Percentiles rank a stretch among this genome's conserved stretches.
These are phyloP conservation scores for Cercospora sp. DNA, from an alignment of 2,329 filamentous ascomycete genomes.

Conservation along the genomic window DNA sequence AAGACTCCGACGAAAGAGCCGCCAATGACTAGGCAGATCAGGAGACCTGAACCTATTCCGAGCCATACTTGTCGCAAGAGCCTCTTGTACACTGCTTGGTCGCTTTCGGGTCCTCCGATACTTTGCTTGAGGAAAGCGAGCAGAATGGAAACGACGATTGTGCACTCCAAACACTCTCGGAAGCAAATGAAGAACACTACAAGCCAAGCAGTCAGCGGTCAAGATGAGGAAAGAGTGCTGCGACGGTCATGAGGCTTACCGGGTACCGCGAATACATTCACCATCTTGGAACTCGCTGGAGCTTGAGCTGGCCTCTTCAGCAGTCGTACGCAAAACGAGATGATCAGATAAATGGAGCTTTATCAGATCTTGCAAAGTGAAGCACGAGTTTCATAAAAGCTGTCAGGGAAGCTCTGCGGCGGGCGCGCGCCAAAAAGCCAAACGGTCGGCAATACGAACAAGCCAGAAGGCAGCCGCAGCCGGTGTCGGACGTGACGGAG, in stretches of 20 bases:
- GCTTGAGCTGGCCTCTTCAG: background rate
- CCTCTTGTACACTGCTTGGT: constrained; percentile 63
- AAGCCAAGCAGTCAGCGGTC: constrained; percentile 1
- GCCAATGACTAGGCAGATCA: constrained; percentile 66
- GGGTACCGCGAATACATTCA: constrained; percentile 72
- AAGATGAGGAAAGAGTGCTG: background rate
- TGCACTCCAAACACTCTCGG: constrained; percentile 78
- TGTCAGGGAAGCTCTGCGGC: background rate
- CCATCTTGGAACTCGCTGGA: constrained; percentile 51
- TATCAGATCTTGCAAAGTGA: background rate
- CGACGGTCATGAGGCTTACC: constrained; percentile 39
- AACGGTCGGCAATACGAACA: background rate
- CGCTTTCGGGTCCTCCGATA: constrained; percentile 61
- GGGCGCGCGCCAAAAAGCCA: background rate
- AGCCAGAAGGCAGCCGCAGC: background rate
- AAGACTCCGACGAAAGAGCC: constrained; percentile 71
- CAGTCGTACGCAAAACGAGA: constrained; percentile 8
- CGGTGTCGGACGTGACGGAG: constrained; percentile 15
- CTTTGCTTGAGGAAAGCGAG: constrained; percentile 83
- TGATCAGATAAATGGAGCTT: constrained; percentile 21
- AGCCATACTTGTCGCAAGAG: constrained; percentile 62
- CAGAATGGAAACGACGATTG: constrained; percentile 83
- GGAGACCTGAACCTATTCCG: constrained; percentile 62
- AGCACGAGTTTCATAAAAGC: background rate
- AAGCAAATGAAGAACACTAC: constrained; percentile 86